These are phyloP conservation scores for Musa beccarii DNA, from an alignment of 176 grass and related monocot genomes.

Conservation along the genomic window DNA sequence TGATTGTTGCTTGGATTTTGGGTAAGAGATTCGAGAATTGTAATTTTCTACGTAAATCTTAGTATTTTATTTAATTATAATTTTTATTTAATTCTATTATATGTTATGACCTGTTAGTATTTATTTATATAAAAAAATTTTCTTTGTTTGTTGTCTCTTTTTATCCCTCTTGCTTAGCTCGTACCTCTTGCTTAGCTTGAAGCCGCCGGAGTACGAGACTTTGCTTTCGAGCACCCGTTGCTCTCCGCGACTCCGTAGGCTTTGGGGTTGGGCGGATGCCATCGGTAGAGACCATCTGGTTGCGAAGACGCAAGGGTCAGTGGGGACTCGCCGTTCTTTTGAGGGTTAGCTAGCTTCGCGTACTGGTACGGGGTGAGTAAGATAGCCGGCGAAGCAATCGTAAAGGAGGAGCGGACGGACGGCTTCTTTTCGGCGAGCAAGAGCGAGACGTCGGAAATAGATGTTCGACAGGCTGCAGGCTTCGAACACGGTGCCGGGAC, in stretches of 20 bases:
- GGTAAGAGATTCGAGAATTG: no score
- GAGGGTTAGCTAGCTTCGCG: conserved; percentile 35
- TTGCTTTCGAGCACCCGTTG: conserved; percentile 9
- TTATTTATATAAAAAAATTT: no score
- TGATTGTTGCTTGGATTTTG: no score
- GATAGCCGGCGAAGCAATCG: conserved; percentile 35
- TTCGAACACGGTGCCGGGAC: background rate
- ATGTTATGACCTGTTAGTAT: no score
- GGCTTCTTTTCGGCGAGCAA: conserved; percentile 7
- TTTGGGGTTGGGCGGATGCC: conserved; percentile 68
- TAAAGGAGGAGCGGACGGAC: conserved; percentile 3
- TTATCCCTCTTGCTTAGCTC: no score
- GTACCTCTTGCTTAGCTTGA: no score
- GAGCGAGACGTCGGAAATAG: background rate
- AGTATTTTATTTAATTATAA: no score
- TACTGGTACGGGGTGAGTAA: conserved; percentile 58
- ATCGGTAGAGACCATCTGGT: conserved; percentile 54
- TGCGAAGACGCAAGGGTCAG: conserved; percentile 29
- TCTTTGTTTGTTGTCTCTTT: no score
- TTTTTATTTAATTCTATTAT: no score
- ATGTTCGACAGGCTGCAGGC: background rate
- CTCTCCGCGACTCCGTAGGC: background rate
- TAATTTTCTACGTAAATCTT: no score
- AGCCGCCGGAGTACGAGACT: no score
- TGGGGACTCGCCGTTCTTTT: background rate